Percentiles rank a stretch among this genome's conserved stretches.
Evolutionary conservation across 768 basidiomycete genomes (phyloP).

Genomic region (Gymnopilus junonius): DNA sequence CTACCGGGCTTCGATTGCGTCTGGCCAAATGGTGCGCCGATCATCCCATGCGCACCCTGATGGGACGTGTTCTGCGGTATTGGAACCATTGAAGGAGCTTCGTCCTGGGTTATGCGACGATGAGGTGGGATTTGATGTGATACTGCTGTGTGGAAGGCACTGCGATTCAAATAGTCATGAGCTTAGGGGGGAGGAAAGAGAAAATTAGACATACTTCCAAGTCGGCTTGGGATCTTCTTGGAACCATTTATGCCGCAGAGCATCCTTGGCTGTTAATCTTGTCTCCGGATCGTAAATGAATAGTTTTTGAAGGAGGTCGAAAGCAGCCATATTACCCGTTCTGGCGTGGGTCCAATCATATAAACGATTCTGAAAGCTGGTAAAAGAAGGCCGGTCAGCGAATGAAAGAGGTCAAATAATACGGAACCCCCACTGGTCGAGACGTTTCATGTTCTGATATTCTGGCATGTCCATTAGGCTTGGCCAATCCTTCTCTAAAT

Average conservation of each 20-base stretch:
- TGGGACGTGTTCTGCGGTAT: constrained; percentile 50
- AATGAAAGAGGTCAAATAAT: neutral
- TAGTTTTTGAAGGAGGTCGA: constrained; percentile 83
- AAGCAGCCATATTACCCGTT: constrained; percentile 63
- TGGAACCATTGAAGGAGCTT: constrained; percentile 87
- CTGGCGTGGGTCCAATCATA: constrained; percentile 77
- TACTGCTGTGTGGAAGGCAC: constrained; percentile 74
- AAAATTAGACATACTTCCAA: constrained; percentile 64
- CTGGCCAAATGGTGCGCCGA: constrained; percentile 49
- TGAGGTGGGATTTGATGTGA: constrained; percentile 79
- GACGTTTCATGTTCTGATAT: constrained; percentile 78
- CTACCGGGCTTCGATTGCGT: constrained; percentile 65
- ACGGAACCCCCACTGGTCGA: constrained; percentile 62
- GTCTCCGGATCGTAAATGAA: constrained; percentile 92
- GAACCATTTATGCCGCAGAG: constrained; percentile 90
- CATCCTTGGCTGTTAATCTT: constrained; percentile 81
- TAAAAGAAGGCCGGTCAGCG: neutral
- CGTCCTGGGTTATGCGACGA: constrained; percentile 90
- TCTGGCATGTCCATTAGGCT: constrained; percentile 86
- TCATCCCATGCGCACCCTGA: constrained; percentile 43
- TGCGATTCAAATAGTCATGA: constrained; percentile 29
- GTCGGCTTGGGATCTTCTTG: constrained; percentile 87
- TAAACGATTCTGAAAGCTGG: constrained; percentile 58
- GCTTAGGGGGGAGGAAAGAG: constrained; percentile 6
- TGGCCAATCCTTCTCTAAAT: constrained; percentile 84